Base-by-base conservation (phyloP, 345 rosid genomes). In the Psidium friedrichsthalianum region DNA sequence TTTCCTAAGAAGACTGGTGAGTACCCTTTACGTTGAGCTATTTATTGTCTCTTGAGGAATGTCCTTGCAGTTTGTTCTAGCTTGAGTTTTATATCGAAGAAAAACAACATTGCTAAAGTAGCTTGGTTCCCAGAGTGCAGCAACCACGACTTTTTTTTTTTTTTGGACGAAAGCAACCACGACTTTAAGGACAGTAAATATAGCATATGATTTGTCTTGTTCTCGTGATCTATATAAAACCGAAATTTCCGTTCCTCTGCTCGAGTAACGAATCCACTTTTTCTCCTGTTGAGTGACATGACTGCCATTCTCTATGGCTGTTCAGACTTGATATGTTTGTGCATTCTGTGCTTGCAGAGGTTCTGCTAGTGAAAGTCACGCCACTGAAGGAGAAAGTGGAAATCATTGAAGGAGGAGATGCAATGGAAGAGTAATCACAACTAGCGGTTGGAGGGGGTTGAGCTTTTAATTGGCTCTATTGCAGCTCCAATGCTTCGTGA, bases 1-100 rank as follows among this genome's bases (percentile, higher is more conserved):
- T 87, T 85, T 80, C 57, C 89, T 14, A 87, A 82, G 55, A 87
- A 85, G 85, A 87, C 82, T 27, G 89, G 89, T 87, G n/a, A 82
- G 58, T 87, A 36, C 59, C 56, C 13, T 53, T 82, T 15, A 57
- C 7, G 1, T 54, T 18, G 76, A 29, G 76, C 76, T 32, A 32
- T 64, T 36, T 32, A 8, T 32, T 16, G 24, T 69, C 24, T 18
- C 47, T 18, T 69, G 47, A 69, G 12, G 47, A 18, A 18, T 2
- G 44, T 69, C 20, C 13, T 32, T 69, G 32, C 24, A 32, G 11
- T 32, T 69, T 16, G 24, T 69, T 32, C 44, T 69, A 69, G 47
- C 78, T 69, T 69, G 44, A 69, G 47, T 32, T 18, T 32, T 69
- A 32, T 32, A 4, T 69, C 5, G 78, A 8, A 69, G 78, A 32